These are phyloP conservation scores for Colletotrichum coccodes DNA, from an alignment of 2,329 filamentous ascomycete genomes.

Conservation along the genomic window DNA sequence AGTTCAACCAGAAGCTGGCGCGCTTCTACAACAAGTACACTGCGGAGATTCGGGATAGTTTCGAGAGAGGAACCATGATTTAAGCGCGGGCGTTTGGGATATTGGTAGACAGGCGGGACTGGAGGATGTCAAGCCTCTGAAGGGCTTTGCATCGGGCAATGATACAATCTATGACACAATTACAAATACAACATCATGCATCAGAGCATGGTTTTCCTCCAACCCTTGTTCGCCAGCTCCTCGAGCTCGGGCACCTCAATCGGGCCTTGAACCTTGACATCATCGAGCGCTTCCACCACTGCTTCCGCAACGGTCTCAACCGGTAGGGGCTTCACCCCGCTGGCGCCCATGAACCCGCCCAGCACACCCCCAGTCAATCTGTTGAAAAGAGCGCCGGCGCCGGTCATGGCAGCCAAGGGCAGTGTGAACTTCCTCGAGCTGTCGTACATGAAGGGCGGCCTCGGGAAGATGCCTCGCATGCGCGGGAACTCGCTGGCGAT, in stretches of 20 bases:
- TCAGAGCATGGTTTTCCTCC: conserved; percentile 92
- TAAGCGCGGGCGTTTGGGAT: conserved; percentile 50
- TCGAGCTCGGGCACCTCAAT: conserved; percentile 86
- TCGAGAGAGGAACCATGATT: conserved; percentile 97
- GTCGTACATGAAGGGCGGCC: conserved; percentile 92
- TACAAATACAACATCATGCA: conserved; percentile 16
- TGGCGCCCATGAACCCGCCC: conserved; percentile 81
- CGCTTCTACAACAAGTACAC: conserved; percentile 99
- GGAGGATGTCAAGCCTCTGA: background rate
- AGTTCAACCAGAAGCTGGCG: conserved; percentile 97
- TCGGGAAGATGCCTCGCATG: conserved; percentile 83
- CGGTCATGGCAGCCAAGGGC: conserved; percentile 82
- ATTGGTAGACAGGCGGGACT: background rate
- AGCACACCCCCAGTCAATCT: conserved; percentile 79
- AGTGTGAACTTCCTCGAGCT: conserved; percentile 82
- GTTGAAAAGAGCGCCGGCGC: conserved; percentile 81
- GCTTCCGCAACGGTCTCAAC: conserved; percentile 90
- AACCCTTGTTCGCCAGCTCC: conserved; percentile 80
- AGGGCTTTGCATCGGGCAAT: conserved; percentile 12
- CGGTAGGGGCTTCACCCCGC: conserved; percentile 86
- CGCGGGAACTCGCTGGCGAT: conserved; percentile 78
- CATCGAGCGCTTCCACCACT: conserved; percentile 85
- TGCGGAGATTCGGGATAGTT: conserved; percentile 94
- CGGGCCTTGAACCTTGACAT: conserved; percentile 77
- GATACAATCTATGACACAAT: conserved; percentile 43